A percentile compares a stretch with the other conserved stretches of the same genome.
These are phyloP conservation scores for Plasmodium inui DNA, from an alignment of 169 alveolate species.

Conservation along the genomic window DNA sequence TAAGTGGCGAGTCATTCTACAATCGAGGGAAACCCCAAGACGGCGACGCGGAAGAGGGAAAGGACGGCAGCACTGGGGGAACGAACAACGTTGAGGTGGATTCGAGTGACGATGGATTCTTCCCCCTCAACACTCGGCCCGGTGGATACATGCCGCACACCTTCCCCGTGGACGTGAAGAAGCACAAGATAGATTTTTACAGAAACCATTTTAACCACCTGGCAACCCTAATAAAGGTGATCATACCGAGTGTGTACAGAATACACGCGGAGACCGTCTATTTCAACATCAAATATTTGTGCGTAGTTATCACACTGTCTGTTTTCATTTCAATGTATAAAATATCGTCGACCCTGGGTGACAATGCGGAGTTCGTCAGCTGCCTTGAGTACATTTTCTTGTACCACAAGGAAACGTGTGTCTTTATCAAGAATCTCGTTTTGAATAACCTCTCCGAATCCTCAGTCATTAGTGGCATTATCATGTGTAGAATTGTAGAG, in stretches of 20 bases:
- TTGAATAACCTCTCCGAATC: slow-evolving; percentile 59
- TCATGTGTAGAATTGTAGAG: slow-evolving; percentile 40
- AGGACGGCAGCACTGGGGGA: background rate
- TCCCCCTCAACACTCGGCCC: background rate
- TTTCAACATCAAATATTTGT: slow-evolving; percentile 69
- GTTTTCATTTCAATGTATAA: slow-evolving; percentile 62
- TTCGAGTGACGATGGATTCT: background rate
- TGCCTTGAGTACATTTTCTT: slow-evolving; percentile 37
- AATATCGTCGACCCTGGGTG: slow-evolving; percentile 1
- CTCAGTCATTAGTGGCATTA: slow-evolving; percentile 65
- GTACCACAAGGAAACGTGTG: slow-evolving; percentile 32
- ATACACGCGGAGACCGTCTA: slow-evolving; percentile 47
- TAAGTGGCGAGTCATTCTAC: slow-evolving; percentile 9
- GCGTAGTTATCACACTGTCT: slow-evolving; percentile 41
- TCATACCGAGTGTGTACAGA: slow-evolving; percentile 46
- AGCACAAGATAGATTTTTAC: slow-evolving; percentile 50
- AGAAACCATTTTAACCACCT: slow-evolving; percentile 42
- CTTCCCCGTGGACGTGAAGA: slow-evolving; percentile 69
- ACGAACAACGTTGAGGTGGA: background rate
- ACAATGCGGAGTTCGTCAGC: slow-evolving; percentile 12
- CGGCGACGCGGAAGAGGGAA: background rate
- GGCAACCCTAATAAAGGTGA: slow-evolving; percentile 40
- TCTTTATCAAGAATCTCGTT: slow-evolving; percentile 20
- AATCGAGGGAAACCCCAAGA: background rate
- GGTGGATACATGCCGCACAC: background rate